Evolutionary conservation across 345 rosid species (phyloP).

Genomic region (Gossypium arboreum): DNA sequence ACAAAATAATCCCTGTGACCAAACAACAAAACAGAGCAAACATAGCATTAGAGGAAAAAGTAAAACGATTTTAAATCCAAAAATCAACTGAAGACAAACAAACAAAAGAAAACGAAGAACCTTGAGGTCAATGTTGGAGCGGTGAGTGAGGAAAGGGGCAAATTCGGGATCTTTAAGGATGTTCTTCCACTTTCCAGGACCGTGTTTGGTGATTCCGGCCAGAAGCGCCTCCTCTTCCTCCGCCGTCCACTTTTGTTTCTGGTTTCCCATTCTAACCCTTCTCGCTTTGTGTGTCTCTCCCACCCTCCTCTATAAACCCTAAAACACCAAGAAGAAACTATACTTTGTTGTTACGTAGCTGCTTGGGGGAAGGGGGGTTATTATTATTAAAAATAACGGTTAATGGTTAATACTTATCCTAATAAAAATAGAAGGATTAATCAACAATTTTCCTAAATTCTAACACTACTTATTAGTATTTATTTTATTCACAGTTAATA

Average conservation of each 20-base stretch:
- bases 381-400: not conserved
- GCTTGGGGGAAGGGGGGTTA: not conserved
- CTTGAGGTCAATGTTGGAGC: conserved; percentile 91
- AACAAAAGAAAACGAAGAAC: conserved; percentile 20
- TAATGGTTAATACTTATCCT: not conserved
- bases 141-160: conserved; percentile 49
- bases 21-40: not conserved
- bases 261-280: conserved; percentile 61
- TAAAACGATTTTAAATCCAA: not conserved
- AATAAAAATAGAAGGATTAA: not conserved
- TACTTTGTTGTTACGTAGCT: conserved; percentile 8
- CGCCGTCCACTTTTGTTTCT: conserved; percentile 77
- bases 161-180: conserved; percentile 55
- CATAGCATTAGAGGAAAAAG: not conserved
- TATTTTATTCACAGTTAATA: no score
- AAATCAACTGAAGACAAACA: not conserved
- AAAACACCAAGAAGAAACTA: conserved; percentile 2
- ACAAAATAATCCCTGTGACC: not conserved
- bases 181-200: conserved; percentile 15
- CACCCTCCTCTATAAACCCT: not conserved
- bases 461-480: not conserved
- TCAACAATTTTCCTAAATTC: not conserved
- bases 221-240: conserved; percentile 26
- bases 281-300: conserved; percentile 1
- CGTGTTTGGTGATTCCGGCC: conserved; percentile 5